Conservation (phyloP, 805 yeast genomes). For the Priceomyces castillae region DNA sequence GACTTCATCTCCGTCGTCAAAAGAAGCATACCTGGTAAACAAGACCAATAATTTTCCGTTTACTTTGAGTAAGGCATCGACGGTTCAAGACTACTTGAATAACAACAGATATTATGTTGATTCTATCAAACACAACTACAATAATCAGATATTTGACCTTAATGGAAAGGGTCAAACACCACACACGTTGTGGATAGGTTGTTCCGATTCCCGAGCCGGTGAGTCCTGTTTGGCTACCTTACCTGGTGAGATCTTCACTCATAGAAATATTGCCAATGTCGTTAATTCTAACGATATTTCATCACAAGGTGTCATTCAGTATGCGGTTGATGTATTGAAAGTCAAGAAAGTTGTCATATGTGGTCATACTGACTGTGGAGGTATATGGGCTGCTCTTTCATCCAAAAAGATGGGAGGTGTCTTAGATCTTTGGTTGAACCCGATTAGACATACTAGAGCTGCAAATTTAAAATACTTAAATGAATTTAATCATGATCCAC, state of each 20-base stretch:
- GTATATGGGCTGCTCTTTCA: constrained; percentile 75
- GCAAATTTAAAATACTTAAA: constrained; percentile 51
- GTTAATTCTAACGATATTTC: constrained; percentile 70
- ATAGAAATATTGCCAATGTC: constrained; percentile 83
- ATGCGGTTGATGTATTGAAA: constrained; percentile 80
- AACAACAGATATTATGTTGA: constrained; percentile 49
- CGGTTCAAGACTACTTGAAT: constrained; percentile 46
- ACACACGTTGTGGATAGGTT: constrained; percentile 90
- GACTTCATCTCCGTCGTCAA: neutral
- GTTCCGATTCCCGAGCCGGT: constrained; percentile 88
- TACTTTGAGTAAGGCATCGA: constrained; percentile 46
- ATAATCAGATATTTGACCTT: constrained; percentile 51
- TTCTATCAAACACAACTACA: constrained; percentile 47
- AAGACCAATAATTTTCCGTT: constrained; percentile 37
- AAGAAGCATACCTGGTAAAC: neutral
- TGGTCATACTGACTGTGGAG: constrained; percentile 96
- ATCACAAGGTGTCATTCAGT: constrained; percentile 76
- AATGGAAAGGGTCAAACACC: constrained; percentile 89
- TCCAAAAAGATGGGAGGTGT: constrained; percentile 63
- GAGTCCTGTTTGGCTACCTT: constrained; percentile 72
- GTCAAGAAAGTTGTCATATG: constrained; percentile 81
- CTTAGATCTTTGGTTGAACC: constrained; percentile 70
- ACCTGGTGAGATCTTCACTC: constrained; percentile 90
- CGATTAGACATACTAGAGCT: constrained; percentile 66
- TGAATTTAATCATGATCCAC: constrained; percentile 45